Evolutionary conservation across 306 rosid genomes (phyloP).

Genomic region (Trichosanthes truncata): DNA sequence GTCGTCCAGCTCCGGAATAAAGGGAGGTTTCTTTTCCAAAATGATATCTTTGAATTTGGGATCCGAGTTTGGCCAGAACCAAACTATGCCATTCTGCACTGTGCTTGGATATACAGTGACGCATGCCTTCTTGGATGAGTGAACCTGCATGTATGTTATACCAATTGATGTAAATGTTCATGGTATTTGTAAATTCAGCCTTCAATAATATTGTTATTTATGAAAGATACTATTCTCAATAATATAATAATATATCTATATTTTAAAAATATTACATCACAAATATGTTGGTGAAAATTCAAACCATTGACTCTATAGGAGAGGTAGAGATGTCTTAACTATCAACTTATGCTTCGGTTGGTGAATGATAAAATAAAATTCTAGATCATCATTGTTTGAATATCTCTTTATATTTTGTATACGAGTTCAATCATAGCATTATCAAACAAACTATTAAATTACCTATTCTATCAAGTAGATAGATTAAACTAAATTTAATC

Average conservation of each 20-base stretch:
- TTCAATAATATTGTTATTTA: not conserved
- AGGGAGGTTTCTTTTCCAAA: constrained; percentile 46
- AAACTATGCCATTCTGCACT: constrained; percentile 64
- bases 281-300: not conserved
- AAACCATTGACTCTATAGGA: not conserved
- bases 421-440: not conserved
- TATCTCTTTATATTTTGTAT: not conserved
- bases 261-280: not conserved
- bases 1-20: constrained; percentile 65
- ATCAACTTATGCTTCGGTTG: not conserved
- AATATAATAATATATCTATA: not conserved
- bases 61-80: constrained; percentile 91
- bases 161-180: not conserved
- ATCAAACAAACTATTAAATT: not conserved
- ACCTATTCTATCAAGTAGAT: not conserved
- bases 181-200: not conserved
- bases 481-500: not conserved
- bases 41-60: constrained; percentile 73
- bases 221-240: not conserved
- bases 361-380: not conserved
- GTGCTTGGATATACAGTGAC: constrained; percentile 67
- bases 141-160: constrained; percentile 47
- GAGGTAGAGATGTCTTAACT: not conserved
- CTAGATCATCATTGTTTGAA: not conserved
- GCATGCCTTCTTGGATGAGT: constrained; percentile 67